These are phyloP conservation scores for Trichoderma polysporum DNA, from an alignment of 2,329 filamentous ascomycete genomes.

Conservation along the genomic window DNA sequence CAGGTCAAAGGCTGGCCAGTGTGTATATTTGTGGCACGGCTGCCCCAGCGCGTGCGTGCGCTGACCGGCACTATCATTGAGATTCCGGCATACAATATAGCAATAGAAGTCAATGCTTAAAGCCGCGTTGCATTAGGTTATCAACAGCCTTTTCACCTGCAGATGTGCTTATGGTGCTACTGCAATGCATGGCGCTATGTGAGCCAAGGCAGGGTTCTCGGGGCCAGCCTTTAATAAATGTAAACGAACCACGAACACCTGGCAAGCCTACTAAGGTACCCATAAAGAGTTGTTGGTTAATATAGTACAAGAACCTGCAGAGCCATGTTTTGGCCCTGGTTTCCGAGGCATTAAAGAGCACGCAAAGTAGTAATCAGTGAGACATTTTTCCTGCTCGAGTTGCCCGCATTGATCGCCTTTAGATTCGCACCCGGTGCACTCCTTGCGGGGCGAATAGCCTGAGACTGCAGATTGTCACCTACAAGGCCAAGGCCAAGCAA, in stretches of 20 bases:
- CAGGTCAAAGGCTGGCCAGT: not conserved
- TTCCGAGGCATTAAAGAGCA: no score
- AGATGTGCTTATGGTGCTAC: no score
- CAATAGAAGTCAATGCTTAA: not conserved
- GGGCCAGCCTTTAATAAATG: not conserved
- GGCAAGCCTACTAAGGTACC: no score
- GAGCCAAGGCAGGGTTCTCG: not conserved
- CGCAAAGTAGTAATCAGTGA: no score
- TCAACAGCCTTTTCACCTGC: not conserved
- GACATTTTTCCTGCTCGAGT: not conserved
- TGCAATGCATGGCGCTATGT: not conserved
- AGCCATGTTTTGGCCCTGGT: no score
- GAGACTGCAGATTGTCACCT: not conserved
- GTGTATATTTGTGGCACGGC: not conserved
- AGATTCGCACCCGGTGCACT: not conserved
- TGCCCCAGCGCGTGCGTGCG: not conserved
- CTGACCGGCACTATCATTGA: not conserved
- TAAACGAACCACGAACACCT: no score
- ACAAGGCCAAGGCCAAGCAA: not conserved
- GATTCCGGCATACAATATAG: not conserved
- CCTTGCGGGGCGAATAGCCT: not conserved
- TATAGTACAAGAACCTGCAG: no score
- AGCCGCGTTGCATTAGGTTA: conserved; percentile 3
- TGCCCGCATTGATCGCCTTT: not conserved
- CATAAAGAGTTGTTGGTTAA: not conserved